These are phyloP conservation scores for Lasiodiplodia sp. DNA, from an alignment of 2,329 filamentous ascomycete genomes.

Conservation along the genomic window DNA sequence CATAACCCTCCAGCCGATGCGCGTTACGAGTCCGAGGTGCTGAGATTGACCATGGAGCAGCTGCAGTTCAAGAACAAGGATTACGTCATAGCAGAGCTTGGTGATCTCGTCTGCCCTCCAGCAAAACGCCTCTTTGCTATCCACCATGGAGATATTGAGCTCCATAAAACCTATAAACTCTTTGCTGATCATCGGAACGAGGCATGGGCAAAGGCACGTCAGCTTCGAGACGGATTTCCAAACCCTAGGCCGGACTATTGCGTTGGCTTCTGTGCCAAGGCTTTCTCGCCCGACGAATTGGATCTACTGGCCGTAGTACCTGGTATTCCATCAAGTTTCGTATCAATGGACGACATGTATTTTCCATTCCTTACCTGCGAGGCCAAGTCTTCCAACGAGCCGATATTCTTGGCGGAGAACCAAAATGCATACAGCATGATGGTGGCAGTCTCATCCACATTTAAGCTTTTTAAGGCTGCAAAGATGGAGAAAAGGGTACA, in stretches of 20 bases:
- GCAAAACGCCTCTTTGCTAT: not conserved
- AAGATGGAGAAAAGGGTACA: not conserved
- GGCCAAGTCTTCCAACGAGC: not conserved
- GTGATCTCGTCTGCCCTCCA: not conserved
- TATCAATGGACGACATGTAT: not conserved
- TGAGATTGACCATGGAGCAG: not conserved
- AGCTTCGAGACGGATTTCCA: not conserved
- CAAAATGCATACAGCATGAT: not conserved
- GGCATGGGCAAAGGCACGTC: not conserved
- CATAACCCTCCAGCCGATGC: not conserved
- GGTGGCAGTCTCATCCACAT: not conserved
- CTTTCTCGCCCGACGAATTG: not conserved
- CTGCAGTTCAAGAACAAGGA: not conserved
- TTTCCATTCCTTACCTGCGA: slow-evolving; percentile 1
- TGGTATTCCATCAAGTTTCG: not conserved
- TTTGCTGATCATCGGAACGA: not conserved
- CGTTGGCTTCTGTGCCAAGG: not conserved
- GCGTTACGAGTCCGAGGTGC: not conserved
- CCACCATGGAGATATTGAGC: not conserved
- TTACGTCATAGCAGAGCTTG: not conserved
- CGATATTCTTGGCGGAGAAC: not conserved
- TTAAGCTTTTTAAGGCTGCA: not conserved
- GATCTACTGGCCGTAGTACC: not conserved
- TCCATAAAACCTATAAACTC: not conserved
- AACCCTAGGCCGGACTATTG: not conserved